Conservation (phyloP, 2,329 filamentous ascomycete species). For the Plenodomus biglobosus region DNA sequence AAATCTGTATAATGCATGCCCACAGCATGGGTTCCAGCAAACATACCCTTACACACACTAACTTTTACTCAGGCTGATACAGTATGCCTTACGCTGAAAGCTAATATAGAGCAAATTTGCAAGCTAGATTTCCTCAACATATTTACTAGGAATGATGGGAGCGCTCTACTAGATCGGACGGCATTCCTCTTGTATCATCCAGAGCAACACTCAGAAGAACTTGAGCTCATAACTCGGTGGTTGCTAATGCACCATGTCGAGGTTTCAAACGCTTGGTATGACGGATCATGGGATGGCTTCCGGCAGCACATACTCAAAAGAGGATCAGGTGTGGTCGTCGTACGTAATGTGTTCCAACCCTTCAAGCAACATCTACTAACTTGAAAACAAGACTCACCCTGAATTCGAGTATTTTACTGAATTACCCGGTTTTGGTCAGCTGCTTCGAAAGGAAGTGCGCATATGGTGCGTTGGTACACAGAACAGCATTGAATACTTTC, state of each 20-base stretch:
- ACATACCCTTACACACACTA: not conserved
- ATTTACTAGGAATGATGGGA: conserved; percentile 20
- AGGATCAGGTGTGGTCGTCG: conserved; percentile 33
- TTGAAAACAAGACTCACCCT: conserved; percentile 24
- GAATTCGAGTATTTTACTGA: conserved; percentile 35
- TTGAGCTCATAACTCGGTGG: conserved; percentile 37
- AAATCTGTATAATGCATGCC: no score
- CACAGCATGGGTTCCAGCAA: not conserved
- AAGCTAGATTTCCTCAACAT: conserved; percentile 27
- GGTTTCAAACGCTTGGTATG: conserved; percentile 24
- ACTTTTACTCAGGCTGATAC: not conserved
- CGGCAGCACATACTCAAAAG: conserved; percentile 16
- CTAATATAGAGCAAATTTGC: conserved; percentile 16
- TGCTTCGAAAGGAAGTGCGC: conserved; percentile 31
- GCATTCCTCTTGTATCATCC: conserved; percentile 37
- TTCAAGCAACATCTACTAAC: not conserved
- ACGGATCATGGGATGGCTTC: conserved; percentile 33
- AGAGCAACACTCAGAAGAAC: conserved; percentile 28
- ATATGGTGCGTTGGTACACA: conserved; percentile 42
- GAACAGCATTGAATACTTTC: conserved; percentile 17
- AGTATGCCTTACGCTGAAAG: conserved; percentile 15
- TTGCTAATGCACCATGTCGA: conserved; percentile 34
- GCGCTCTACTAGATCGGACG: conserved; percentile 15
- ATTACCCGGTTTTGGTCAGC: conserved; percentile 36
- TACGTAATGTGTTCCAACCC: conserved; percentile 6